Conservation (phyloP, 2,329 filamentous ascomycete genomes). For the Monosporascus sp. region DNA sequence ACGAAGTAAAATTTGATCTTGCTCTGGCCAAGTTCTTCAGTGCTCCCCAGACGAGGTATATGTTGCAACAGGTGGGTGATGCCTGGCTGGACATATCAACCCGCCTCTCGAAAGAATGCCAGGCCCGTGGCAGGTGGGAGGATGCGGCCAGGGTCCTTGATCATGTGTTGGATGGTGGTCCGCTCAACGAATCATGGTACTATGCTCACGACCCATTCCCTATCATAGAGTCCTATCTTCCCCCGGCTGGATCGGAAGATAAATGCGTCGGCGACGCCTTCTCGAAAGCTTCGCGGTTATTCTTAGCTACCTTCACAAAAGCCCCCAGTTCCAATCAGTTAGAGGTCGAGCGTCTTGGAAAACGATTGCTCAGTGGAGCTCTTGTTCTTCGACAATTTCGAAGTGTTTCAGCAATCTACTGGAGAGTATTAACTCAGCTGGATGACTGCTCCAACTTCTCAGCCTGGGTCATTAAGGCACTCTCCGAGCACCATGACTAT, state of each 20-base stretch:
- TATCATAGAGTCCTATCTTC: slow-evolving; percentile 27
- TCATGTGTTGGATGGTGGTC: slow-evolving; percentile 18
- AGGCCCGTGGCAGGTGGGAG: slow-evolving; percentile 22
- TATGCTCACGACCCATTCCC: slow-evolving; percentile 30
- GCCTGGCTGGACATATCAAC: slow-evolving; percentile 23
- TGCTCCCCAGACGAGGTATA: slow-evolving; percentile 1
- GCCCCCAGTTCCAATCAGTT: slow-evolving; percentile 5
- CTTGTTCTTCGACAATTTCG: slow-evolving; percentile 17
- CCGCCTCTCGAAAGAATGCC: slow-evolving; percentile 29
- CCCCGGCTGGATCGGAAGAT: slow-evolving; percentile 5
- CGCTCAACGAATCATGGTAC: slow-evolving; percentile 29
- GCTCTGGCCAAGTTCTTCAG: slow-evolving; percentile 17
- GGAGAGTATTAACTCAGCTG: slow-evolving; percentile 23
- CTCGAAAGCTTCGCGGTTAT: slow-evolving; percentile 24
- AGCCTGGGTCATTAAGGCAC: slow-evolving; percentile 26
- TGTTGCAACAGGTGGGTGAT: slow-evolving; percentile 7
- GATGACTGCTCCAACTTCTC: slow-evolving; percentile 20
- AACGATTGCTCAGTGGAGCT: slow-evolving; percentile 23
- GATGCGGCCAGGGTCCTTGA: slow-evolving; percentile 28
- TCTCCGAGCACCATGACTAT: slow-evolving; percentile 25
- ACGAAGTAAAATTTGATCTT: slow-evolving; percentile 14
- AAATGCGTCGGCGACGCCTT: slow-evolving; percentile 8
- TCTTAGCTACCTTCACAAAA: slow-evolving; percentile 24
- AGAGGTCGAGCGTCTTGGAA: slow-evolving; percentile 18
- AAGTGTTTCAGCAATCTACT: slow-evolving; percentile 25